phyloP scores from a whole-genome alignment of 805 yeast genomes.

The Candida berthetii region DNA sequence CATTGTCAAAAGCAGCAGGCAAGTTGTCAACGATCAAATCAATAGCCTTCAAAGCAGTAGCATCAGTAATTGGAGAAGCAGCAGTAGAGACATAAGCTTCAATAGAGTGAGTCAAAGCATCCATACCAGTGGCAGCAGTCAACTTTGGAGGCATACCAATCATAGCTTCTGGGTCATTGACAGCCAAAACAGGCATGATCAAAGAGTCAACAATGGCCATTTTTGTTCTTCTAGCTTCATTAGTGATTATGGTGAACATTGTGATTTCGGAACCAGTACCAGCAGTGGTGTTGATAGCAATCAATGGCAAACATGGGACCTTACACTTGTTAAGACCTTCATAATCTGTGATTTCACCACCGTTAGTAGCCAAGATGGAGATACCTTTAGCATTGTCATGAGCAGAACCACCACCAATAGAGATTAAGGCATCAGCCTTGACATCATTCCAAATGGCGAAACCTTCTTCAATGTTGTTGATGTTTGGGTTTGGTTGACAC shows the following conservation, averaged over 20 bases:
- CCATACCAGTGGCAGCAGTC: conserved; percentile 35
- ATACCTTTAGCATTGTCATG: conserved; percentile 37
- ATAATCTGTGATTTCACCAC: conserved; percentile 31
- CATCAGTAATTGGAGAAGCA: conserved; percentile 39
- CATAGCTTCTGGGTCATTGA: conserved; percentile 35
- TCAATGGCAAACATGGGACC: conserved; percentile 23
- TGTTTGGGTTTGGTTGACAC: conserved; percentile 19
- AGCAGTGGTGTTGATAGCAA: conserved; percentile 39
- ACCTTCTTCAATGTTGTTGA: conserved; percentile 12
- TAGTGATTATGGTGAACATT: conserved; percentile 37
- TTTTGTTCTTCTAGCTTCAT: conserved; percentile 30
- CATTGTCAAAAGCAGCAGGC: conserved; percentile 30
- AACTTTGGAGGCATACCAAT: conserved; percentile 33
- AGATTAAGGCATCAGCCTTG: conserved; percentile 30
- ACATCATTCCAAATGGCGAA: conserved; percentile 10
- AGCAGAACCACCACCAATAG: conserved; percentile 42
- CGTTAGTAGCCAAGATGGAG: conserved; percentile 32
- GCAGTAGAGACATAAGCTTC: conserved; percentile 42
- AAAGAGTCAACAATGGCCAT: conserved; percentile 38
- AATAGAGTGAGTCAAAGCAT: conserved; percentile 37
- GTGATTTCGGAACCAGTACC: conserved; percentile 43
- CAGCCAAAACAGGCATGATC: conserved; percentile 34
- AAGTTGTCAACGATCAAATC: conserved; percentile 32
- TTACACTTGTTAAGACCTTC: conserved; percentile 34
- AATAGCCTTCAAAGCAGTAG: conserved; percentile 35